phyloP scores from a whole-genome alignment of 2,329 filamentous ascomycete genomes.

The Fusarium decemcellulare region DNA sequence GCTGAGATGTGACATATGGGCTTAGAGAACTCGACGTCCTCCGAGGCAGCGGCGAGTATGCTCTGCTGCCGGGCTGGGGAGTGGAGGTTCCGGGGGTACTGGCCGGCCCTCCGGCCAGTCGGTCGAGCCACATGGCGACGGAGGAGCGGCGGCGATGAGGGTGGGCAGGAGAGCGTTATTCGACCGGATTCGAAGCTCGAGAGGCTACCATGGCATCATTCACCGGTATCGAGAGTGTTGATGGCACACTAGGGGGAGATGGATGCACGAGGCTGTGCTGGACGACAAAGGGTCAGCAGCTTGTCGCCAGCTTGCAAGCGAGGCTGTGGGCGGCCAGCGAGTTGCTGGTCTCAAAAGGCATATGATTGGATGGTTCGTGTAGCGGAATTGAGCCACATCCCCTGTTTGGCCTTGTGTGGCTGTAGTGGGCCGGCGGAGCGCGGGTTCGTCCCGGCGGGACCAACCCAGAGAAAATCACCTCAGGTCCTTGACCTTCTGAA shows the following conservation, averaged over 20 bases:
- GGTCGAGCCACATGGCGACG: conserved; percentile 87
- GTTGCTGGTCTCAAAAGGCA: conserved; percentile 8
- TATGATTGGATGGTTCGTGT: conserved; percentile 33
- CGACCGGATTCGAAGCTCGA: background rate
- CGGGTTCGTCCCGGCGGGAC: background rate
- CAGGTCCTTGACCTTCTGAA: conserved; percentile 25
- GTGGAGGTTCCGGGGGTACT: conserved; percentile 71
- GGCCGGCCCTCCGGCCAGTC: conserved; percentile 78
- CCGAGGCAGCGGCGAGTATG: conserved; percentile 79
- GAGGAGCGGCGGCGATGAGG: conserved; percentile 24
- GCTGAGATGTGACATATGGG: conserved; percentile 77
- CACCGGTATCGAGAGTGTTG: conserved; percentile 12
- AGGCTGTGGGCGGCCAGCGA: conserved; percentile 39
- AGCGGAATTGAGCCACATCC: background rate
- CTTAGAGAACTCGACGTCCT: conserved; percentile 78
- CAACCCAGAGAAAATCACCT: no score
- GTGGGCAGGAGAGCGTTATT: conserved; percentile 17
- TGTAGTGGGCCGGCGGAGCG: background rate
- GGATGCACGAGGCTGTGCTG: conserved; percentile 33
- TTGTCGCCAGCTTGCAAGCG: conserved; percentile 49
- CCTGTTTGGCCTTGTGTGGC: conserved; percentile 34
- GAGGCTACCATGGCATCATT: conserved; percentile 31
- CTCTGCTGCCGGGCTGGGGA: conserved; percentile 74
- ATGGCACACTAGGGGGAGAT: conserved; percentile 17
- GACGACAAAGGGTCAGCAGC: conserved; percentile 35